These are phyloP conservation scores for Amphibolis antarctica DNA, from an alignment of 106 monocot species.

Conservation along the genomic window DNA sequence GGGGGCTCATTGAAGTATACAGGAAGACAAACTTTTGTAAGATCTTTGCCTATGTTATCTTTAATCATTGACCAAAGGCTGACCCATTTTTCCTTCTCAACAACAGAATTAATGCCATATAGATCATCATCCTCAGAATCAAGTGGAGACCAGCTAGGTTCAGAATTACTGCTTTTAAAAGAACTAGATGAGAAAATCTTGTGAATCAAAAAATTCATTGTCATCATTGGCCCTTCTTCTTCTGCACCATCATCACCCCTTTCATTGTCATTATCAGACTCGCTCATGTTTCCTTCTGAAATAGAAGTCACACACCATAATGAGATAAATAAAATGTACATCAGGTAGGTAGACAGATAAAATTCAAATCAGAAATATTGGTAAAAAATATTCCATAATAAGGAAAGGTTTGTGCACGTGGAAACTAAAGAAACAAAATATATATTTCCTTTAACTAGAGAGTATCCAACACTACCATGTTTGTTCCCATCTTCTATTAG, in stretches of 20 bases:
- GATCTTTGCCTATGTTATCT: conserved; percentile 96
- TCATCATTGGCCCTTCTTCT: conserved; percentile 94
- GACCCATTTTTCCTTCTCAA: conserved; percentile 91
- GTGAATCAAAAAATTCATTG: conserved; percentile 80
- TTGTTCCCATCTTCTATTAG: no score
- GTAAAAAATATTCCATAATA: no score
- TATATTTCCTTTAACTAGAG: no score
- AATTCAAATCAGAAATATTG: no score
- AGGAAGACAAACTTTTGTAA: conserved; percentile 93
- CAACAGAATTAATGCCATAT: conserved; percentile 31
- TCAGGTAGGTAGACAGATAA: neutral
- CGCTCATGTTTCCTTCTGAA: conserved; percentile 68
- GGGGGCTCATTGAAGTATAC: conserved; percentile 95
- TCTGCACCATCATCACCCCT: conserved; percentile 60
- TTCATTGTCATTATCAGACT: conserved; percentile 83
- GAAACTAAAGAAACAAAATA: no score
- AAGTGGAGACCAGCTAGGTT: conserved; percentile 45
- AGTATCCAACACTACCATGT: no score
- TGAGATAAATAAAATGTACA: neutral
- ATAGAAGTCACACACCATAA: neutral
- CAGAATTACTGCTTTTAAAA: conserved; percentile 76
- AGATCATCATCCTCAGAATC: conserved; percentile 73
- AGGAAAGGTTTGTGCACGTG: no score
- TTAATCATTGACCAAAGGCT: conserved; percentile 97
- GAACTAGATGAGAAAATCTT: conserved; percentile 94